These are phyloP conservation scores for Camellia lanceoleosa DNA, from an alignment of 148 eudicot genomes.

Conservation along the genomic window DNA sequence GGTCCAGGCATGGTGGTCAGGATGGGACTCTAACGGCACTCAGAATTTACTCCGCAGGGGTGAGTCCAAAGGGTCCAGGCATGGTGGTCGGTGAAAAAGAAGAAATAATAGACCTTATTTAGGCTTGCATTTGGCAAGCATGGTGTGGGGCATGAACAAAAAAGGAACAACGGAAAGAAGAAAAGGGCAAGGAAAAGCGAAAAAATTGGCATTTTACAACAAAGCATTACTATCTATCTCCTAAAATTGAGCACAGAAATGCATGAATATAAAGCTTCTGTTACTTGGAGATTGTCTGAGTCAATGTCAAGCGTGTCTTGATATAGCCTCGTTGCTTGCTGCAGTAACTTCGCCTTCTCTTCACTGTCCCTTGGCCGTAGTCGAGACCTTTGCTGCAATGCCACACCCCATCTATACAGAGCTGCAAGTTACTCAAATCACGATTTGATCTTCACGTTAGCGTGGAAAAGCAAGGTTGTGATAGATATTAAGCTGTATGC, in stretches of 20 bases:
- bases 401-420: constrained; percentile 87
- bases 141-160: neutral
- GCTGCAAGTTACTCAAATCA: constrained; percentile 46
- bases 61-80: too few species aligned
- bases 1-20: too few species aligned
- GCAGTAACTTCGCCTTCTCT: constrained; percentile 79
- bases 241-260: constrained; percentile 59
- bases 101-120: too few species aligned
- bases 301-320: constrained; percentile 89
- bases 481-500: neutral
- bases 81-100: too few species aligned
- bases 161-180: too few species aligned
- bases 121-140: neutral
- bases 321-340: constrained; percentile 85
- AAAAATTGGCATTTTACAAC: neutral
- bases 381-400: constrained; percentile 82
- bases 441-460: neutral
- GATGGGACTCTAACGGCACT: too few species aligned
- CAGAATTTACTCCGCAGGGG: too few species aligned
- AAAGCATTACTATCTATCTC: constrained; percentile 23
- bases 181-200: neutral
- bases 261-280: constrained; percentile 67
- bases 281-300: constrained; percentile 56
- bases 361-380: constrained; percentile 58
- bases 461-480: neutral